A percentile compares a stretch with the other conserved stretches of the same genome.
Evolutionary conservation across 371 early-diverging fungal species (phyloP).

Genomic region (Mortierella sp.): DNA sequence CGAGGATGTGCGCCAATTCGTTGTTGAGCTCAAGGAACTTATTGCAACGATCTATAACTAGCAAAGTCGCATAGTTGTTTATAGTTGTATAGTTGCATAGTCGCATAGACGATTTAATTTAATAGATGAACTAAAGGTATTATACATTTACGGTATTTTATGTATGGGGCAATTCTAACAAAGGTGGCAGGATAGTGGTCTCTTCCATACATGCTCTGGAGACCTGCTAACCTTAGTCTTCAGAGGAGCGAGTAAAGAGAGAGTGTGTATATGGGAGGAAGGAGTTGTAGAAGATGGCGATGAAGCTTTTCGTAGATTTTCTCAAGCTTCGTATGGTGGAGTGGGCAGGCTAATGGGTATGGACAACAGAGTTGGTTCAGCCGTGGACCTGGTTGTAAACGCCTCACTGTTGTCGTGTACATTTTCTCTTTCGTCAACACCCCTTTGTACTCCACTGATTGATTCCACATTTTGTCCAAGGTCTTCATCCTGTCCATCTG

Average conservation of each 20-base stretch:
- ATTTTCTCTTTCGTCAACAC: background rate
- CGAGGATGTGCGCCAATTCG: slow-evolving; percentile 75
- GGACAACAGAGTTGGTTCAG: background rate
- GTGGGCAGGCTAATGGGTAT: slow-evolving; percentile 12
- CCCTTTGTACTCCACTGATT: background rate
- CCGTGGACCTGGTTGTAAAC: background rate
- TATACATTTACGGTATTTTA: no score
- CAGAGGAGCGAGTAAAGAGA: background rate
- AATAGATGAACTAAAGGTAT: no score
- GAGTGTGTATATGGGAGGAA: background rate
- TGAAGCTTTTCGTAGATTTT: background rate
- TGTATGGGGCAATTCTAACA: no score
- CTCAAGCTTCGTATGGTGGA: slow-evolving; percentile 22
- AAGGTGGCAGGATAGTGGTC: no score
- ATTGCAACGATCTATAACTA: slow-evolving; percentile 60
- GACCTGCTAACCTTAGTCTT: no score
- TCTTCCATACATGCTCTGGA: no score
- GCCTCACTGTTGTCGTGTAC: background rate
- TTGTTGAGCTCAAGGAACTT: slow-evolving; percentile 61
- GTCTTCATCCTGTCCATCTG: background rate
- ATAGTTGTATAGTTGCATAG: background rate
- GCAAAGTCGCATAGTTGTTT: slow-evolving; percentile 2
- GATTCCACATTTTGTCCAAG: background rate
- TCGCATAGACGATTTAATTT: no score
- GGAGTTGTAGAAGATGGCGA: background rate